Evolutionary conservation across 108 stramenopile species (phyloP), one percentile per base, ranked within the genome.

Genomic region (Chaetoceros tenuissimus): DNA sequence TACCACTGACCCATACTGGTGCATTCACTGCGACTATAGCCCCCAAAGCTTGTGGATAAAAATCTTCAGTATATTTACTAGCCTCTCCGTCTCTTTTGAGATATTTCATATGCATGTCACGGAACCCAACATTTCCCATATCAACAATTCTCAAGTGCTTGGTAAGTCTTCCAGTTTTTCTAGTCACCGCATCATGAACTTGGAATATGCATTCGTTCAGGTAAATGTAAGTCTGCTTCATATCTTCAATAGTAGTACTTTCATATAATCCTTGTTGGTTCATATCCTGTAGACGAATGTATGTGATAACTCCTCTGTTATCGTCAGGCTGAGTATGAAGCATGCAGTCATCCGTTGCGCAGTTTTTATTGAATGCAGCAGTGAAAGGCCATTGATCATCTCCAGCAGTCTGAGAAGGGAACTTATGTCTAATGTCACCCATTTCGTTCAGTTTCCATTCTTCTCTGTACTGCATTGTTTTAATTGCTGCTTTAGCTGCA

Each of bases 1-100:
- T 21, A 1, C 53, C 28, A 3, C 28, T 24, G 19, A 61, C 17
- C 60, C 59, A 62, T 13, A 8, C 5, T 21, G 5, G 5, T 8
- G 13, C 5, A 52, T 69, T 55, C 22, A 28, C 51, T 31, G 63
- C 27, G 19, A 69, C 51, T 20, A 69, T 18, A 27, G 48, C 46
- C 23, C 43, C 60, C 23, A 69, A n/a, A 19, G 63, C n/a, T 58
- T 69, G 68, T 24, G 68, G 68, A 44, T 69, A 69, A 2, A 44
- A 28, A 60, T 67, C 59, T 60, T 67, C 66, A 57, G 51, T 53
- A 3, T 23, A 21, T 1, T 19, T 22, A 28, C 45, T 53, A 17
- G 52, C 59, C 31, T 3, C 51, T 8, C 58, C 66, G 34, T 60
- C 50, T 19, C 59, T 27, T 30, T 54, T 44, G 10, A 30, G 16